Evolutionary conservation across 768 basidiomycete genomes (phyloP), one percentile per base, ranked within the genome.

Genomic region (Leccinum fibrillosum): DNA sequence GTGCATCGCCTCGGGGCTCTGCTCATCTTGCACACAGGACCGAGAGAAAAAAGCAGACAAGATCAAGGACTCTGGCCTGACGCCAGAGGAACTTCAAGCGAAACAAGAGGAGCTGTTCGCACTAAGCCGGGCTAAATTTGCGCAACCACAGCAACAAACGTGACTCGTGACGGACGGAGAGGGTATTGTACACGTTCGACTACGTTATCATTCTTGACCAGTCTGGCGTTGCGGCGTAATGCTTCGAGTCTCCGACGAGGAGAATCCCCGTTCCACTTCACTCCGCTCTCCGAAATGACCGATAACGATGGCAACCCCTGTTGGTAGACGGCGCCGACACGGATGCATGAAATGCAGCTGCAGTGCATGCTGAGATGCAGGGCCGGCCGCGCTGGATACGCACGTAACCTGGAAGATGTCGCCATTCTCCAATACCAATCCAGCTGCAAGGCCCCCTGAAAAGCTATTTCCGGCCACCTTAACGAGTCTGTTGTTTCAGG

Each of bases 391-490:
- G 51, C 57, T 55, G 51, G 42, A 60, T 47, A 57, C 26, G 56
- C 23, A 69, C 74, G 58, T 58, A 92, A 93, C 90, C 78, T 85
- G 74, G 51, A 78, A 78, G n/a, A 90, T 70, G 67, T 92, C 80
- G 2, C 81, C 83, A 42, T 79, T 66, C 47, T 80, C 75, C 52
- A 85, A 64, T 19, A 74, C 62, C 52, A 94, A 69, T 0, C 92
- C 92, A 19, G 90, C 92, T 11, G 85, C 85, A 13, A 94, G 78
- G 6, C 92, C 92, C 13, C 92, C 92, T 23, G 95, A 77, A 71
- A 95, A 96, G 58, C 84, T 81, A 70, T 96, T 96, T 15, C 94
- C 94, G n/a, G 92, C 93, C 93, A 47, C 94, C 91, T 92, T 61
- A 23, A 37, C 60, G 53, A 34, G 7, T 12, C 30, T 42, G 50